These are phyloP conservation scores for Amphibolis antarctica DNA, from an alignment of 106 monocot genomes.

Conservation along the genomic window DNA sequence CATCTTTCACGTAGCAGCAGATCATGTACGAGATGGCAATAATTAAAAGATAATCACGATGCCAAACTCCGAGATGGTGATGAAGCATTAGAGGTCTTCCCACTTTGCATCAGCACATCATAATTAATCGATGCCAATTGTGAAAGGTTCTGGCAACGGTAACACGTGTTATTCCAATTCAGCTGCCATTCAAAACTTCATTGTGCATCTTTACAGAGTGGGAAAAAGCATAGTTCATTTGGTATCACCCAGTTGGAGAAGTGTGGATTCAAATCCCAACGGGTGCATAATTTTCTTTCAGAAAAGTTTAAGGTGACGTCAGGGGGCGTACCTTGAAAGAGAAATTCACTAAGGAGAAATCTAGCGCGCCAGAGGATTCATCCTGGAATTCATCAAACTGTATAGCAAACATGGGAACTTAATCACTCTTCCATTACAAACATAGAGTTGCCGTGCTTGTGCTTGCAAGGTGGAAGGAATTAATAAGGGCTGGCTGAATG, in stretches of 20 bases:
- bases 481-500: background rate
- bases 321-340: conserved; percentile 51
- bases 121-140: conserved; percentile 64
- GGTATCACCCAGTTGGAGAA: background rate
- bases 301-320: background rate
- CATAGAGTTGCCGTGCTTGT: background rate
- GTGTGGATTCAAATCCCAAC: no score
- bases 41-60: background rate
- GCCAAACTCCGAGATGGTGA: conserved; percentile 14
- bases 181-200: no score
- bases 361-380: conserved; percentile 21
- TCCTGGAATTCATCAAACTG: no score
- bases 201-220: background rate
- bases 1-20: no score
- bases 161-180: background rate
- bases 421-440: background rate
- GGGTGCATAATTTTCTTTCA: no score
- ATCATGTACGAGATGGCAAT: background rate
- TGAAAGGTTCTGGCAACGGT: conserved; percentile 46
- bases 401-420: no score
- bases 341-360: conserved; percentile 59
- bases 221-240: background rate
- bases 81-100: conserved; percentile 33
- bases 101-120: conserved; percentile 46
- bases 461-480: background rate